Evolutionary conservation across 1,139 yeast species (phyloP).

Genomic region (Blastobotrys elegans): DNA sequence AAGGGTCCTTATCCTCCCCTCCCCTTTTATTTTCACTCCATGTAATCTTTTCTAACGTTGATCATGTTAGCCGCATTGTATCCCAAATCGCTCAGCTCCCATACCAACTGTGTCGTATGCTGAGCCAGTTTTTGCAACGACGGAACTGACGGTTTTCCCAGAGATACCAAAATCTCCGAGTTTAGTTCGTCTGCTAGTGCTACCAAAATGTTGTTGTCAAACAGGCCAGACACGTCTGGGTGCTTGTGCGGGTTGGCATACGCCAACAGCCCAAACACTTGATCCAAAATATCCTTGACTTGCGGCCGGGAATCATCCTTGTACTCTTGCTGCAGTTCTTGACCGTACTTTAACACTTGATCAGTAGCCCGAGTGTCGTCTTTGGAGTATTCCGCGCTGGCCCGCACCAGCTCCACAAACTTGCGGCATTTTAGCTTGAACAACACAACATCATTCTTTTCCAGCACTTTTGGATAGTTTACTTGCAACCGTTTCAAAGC

Average conservation of each 20-base stretch:
- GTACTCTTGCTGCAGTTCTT: constrained; percentile 40
- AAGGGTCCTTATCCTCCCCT: not conserved
- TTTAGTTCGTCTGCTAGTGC: constrained; percentile 43
- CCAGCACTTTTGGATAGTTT: constrained; percentile 46
- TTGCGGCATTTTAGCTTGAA: constrained; percentile 53
- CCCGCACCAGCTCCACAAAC: constrained; percentile 43
- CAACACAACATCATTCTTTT: constrained; percentile 39
- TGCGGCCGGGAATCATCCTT: constrained; percentile 30
- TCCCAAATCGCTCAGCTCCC: constrained; percentile 32
- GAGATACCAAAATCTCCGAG: constrained; percentile 43
- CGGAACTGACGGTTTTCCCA: constrained; percentile 37
- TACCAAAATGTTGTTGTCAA: constrained; percentile 35
- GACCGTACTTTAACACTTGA: constrained; percentile 45
- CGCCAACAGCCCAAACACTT: constrained; percentile 48
- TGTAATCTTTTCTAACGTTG: constrained; percentile 36
- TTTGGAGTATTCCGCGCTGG: constrained; percentile 1
- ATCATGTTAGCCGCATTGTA: constrained; percentile 32
- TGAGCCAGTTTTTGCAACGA: constrained; percentile 37
- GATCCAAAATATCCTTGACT: constrained; percentile 35
- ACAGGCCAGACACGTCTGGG: constrained; percentile 34
- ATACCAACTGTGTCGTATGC: constrained; percentile 34
- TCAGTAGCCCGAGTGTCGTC: constrained; percentile 13
- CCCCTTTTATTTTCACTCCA: constrained; percentile 15
- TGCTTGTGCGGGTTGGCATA: constrained; percentile 44
- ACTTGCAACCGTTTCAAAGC: constrained; percentile 42